These are phyloP conservation scores for Parathielavia appendiculata DNA, from an alignment of 495 filamentous ascomycete genomes.

Conservation along the genomic window DNA sequence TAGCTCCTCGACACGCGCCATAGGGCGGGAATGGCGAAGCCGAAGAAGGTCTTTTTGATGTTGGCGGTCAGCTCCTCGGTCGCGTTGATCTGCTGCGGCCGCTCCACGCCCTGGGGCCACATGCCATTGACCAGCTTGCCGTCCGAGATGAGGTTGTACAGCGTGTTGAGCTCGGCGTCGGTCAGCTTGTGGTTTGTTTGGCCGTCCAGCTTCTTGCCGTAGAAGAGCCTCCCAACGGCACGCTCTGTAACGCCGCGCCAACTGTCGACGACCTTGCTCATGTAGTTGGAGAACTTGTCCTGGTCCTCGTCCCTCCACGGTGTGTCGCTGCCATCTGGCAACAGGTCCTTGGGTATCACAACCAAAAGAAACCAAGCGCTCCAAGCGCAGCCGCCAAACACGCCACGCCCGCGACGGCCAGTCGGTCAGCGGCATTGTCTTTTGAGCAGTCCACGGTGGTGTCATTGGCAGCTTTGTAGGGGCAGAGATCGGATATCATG, in stretches of 20 bases:
- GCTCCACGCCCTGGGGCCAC: neutral
- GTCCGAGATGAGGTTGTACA: constrained; percentile 22
- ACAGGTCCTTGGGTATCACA: constrained; percentile 1
- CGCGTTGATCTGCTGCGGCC: neutral
- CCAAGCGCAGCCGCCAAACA: neutral
- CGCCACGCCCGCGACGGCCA: constrained; percentile 1
- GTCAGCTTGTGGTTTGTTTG: no score
- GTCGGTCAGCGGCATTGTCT: neutral
- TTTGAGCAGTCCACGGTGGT: neutral
- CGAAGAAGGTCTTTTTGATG: constrained; percentile 27
- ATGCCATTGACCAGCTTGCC: constrained; percentile 31
- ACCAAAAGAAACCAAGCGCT: constrained; percentile 1
- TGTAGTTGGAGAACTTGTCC: constrained; percentile 21
- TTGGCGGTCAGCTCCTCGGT: neutral
- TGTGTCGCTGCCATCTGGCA: neutral
- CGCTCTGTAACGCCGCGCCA: constrained; percentile 18
- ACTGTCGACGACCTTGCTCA: constrained; percentile 21
- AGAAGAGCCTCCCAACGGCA: constrained; percentile 15
- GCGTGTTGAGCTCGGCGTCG: constrained; percentile 3
- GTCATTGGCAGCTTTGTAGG: neutral
- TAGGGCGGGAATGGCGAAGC: constrained; percentile 31
- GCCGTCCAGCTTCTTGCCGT: neutral
- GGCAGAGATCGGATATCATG: neutral
- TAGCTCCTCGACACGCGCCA: constrained; percentile 25
- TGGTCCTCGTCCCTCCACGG: constrained; percentile 16